Base-by-base conservation (phyloP, 805 yeast genomes). In the Schizosaccharomyces japonicus region DNA sequence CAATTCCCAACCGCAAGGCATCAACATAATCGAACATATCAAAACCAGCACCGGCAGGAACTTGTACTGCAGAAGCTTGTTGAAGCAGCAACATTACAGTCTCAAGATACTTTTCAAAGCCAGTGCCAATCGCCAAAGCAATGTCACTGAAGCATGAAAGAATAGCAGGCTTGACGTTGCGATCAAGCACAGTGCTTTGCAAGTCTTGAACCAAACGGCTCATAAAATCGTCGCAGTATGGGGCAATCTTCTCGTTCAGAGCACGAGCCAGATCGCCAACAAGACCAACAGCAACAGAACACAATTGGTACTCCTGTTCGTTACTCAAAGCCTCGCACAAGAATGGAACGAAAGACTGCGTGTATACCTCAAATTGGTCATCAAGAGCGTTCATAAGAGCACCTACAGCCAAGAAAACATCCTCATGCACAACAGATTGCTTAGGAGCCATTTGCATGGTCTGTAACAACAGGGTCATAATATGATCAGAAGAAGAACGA, bases 181-280 rank as follows among this genome's bases (percentile, higher is more conserved):
- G 73, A 58, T 78, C 78, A 17, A 82, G 76, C 5, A 47, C 39
- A 2, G 50, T 27, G 36, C 50, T 50, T 45, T 78, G 74, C 52
- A 90, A 68, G 57, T 75, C 74, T 45, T 71, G 69, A 48, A 94
- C 87, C 58, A 90, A 70, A 45, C 79, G 78, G 47, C 73, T 72
- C 94, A 90, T 84, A 58, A 87, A 71, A 3, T 78, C 79, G 50
- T 75, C 76, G 52, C 80, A 75, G 60, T 81, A 87, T 48, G 79
- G 82, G 50, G 71, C 70, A 54, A 85, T 74, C 26, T 68, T 69
- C 23, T 68, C 70, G 29, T 92, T 94, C 48, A 90, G 69, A 0
- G 95, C 82, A 58, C 84, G 93, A 7, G 92, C 73, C 54, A 87
- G 77, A 64, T 90, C 98, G 17, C 95, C 95, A 50, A 90, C 84